These are phyloP conservation scores for Melaleuca alternifolia DNA, from an alignment of 345 rosid genomes.

Conservation along the genomic window DNA sequence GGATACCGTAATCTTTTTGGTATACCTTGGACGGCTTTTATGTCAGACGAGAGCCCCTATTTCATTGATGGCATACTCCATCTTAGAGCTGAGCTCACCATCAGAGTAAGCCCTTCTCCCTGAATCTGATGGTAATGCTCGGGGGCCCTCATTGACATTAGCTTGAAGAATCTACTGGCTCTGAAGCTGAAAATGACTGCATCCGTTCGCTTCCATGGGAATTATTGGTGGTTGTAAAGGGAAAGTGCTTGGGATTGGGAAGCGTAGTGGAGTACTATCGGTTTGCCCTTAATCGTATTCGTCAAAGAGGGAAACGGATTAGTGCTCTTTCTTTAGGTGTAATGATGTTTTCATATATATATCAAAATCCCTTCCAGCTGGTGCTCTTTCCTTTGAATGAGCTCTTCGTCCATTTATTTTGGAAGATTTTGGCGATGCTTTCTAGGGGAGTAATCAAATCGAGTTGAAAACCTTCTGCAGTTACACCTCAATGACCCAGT, in stretches of 20 bases:
- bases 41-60: slow-evolving; percentile 41
- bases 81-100: slow-evolving; percentile 74
- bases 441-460: background rate
- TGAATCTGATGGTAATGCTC: slow-evolving; percentile 12
- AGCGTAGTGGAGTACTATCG: background rate
- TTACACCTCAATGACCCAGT: background rate
- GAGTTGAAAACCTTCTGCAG: background rate
- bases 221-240: background rate
- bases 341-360: background rate
- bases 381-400: background rate
- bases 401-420: background rate
- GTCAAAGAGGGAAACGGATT: background rate
- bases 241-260: background rate
- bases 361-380: background rate
- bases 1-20: slow-evolving; percentile 54
- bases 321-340: background rate
- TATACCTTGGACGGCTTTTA: slow-evolving; percentile 48
- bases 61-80: slow-evolving; percentile 69
- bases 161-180: background rate
- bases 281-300: background rate
- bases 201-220: background rate
- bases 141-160: background rate
- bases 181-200: background rate
- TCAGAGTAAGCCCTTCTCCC: background rate
- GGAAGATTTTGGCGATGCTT: background rate